phyloP scores from a whole-genome alignment of 2,329 filamentous ascomycete genomes.

The Aureobasidium sp. region DNA sequence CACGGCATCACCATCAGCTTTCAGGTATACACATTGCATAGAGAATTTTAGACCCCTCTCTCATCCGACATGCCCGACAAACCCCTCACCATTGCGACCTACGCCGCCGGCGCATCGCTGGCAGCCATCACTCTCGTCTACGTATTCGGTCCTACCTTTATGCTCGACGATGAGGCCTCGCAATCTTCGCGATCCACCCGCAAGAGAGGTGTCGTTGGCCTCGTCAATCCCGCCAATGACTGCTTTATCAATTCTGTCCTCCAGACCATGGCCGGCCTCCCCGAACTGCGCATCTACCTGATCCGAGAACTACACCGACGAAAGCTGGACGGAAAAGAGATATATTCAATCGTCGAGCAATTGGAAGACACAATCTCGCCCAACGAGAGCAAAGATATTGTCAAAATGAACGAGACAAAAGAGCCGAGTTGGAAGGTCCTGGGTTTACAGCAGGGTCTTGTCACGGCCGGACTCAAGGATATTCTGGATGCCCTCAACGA shows the following conservation, averaged over 20 bases:
- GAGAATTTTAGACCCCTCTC: neutral
- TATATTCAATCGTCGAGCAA: slow-evolving; percentile 51
- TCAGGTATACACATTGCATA: neutral
- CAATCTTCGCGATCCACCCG: slow-evolving; percentile 51
- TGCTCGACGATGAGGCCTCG: slow-evolving; percentile 74
- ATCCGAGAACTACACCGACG: slow-evolving; percentile 86
- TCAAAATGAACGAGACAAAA: slow-evolving; percentile 29
- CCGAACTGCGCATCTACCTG: slow-evolving; percentile 81
- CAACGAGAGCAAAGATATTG: slow-evolving; percentile 49
- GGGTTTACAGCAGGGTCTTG: slow-evolving; percentile 68
- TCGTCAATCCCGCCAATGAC: slow-evolving; percentile 84
- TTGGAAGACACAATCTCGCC: slow-evolving; percentile 43
- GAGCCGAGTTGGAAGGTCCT: slow-evolving; percentile 42
- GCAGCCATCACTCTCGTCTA: slow-evolving; percentile 93
- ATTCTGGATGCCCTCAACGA: slow-evolving; percentile 91
- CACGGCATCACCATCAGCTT: neutral
- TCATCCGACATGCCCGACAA: slow-evolving; percentile 64
- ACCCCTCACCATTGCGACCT: slow-evolving; percentile 75
- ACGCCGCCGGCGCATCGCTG: slow-evolving; percentile 90
- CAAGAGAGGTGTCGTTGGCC: slow-evolving; percentile 82
- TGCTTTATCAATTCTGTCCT: slow-evolving; percentile 85
- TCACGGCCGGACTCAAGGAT: slow-evolving; percentile 83
- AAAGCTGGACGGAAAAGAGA: slow-evolving; percentile 65
- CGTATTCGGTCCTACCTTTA: slow-evolving; percentile 95
- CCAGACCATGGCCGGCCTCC: slow-evolving; percentile 83